These are phyloP conservation scores for Spergularia azorica DNA, from an alignment of 179 eudicot genomes.

Conservation along the genomic window DNA sequence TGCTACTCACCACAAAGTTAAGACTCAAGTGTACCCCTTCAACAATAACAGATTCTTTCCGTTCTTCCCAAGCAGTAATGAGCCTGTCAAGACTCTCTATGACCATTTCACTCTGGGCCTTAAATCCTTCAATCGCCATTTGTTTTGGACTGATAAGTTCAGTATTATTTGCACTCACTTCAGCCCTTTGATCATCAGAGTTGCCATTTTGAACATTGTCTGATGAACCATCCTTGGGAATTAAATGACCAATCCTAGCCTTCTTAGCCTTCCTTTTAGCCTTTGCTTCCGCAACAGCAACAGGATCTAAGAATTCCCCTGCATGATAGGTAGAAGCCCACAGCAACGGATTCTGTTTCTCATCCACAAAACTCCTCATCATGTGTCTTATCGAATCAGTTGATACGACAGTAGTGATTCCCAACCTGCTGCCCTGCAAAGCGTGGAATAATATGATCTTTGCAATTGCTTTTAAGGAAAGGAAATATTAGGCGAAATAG, in stretches of 20 bases:
- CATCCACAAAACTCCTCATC: conserved; percentile 99
- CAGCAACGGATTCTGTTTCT: conserved; percentile 81
- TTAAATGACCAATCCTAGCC: conserved; percentile 42
- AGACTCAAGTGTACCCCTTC: conserved; percentile 99
- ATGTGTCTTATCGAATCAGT: conserved; percentile 96
- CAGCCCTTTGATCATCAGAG: conserved; percentile 40
- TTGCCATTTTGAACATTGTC: conserved; percentile 40
- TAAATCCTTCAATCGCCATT: conserved; percentile 93
- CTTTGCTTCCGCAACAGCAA: conserved; percentile 88
- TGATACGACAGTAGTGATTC: conserved; percentile 92
- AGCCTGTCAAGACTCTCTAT: conserved; percentile 94
- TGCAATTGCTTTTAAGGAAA: background rate
- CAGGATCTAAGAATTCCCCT: conserved; percentile 82
- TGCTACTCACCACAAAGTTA: conserved; percentile 78
- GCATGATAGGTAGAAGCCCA: conserved; percentile 99
- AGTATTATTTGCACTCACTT: conserved; percentile 36
- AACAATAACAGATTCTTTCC: conserved; percentile 90
- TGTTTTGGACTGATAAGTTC: conserved; percentile 75
- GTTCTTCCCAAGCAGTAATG: conserved; percentile 91
- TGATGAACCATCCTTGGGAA: conserved; percentile 41
- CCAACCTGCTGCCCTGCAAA: conserved; percentile 91
- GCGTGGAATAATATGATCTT: background rate
- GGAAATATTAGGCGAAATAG: background rate
- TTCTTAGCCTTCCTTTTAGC: conserved; percentile 75
- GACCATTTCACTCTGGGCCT: conserved; percentile 99